Conservation (phyloP, 495 filamentous ascomycete genomes). For the Immersiella caudata region DNA sequence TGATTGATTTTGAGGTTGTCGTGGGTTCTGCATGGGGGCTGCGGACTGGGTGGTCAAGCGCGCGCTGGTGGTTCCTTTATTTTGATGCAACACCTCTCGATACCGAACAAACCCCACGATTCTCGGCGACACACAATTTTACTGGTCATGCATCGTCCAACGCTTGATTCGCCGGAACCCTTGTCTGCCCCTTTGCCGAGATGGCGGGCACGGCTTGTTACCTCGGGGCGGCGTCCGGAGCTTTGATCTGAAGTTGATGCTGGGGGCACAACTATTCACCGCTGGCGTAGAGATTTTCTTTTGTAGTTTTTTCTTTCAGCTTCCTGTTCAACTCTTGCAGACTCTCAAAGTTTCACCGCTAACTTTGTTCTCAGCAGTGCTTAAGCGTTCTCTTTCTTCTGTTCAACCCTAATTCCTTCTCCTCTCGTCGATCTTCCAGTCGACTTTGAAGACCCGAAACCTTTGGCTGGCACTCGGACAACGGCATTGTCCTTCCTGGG, state of each 20-base stretch:
- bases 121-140: background rate
- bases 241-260: too few relatives aligned
- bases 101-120: background rate
- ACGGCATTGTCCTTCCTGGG: constrained; percentile 8
- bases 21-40: background rate
- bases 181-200: too few relatives aligned
- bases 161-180: background rate
- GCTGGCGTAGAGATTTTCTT: too few relatives aligned
- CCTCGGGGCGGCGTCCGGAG: too few relatives aligned
- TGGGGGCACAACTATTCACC: too few relatives aligned
- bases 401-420: constrained; percentile 2
- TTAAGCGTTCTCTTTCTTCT: constrained; percentile 35
- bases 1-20: background rate
- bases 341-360: background rate
- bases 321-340: background rate
- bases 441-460: background rate
- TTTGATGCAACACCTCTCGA: background rate
- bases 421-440: constrained; percentile 5
- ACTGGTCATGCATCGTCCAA: background rate
- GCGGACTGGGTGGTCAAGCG: background rate
- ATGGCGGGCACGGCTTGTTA: too few relatives aligned
- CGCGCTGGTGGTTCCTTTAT: background rate
- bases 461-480: background rate
- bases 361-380: constrained; percentile 22
- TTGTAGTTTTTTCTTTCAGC: too few relatives aligned